Evolutionary conservation across 2,329 filamentous ascomycete genomes (phyloP), one percentile per base, ranked within the genome.

Genomic region (Diaporthe longicolla): DNA sequence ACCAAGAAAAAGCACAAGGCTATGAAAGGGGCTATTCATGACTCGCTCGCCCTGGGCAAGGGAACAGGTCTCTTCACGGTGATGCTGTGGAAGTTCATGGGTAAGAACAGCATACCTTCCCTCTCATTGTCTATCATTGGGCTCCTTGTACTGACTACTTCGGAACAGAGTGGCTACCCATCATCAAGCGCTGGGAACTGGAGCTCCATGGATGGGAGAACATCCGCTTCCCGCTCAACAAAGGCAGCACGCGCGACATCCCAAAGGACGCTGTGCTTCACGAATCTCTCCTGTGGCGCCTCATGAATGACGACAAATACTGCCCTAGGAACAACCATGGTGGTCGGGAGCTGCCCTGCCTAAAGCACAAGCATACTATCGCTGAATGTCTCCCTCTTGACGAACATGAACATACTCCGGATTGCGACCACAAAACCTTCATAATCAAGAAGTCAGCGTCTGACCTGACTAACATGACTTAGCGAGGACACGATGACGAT

Each of bases 171-270:
- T 66, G 63, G 63, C 29, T 66, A 21, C 63, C 63, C 7, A 52
- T 66, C 32, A 66, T 66, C 32, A 66, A 50, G 29, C 63, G 63
- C 29, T 66, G 68, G 68, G 68, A 70, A 9, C 50, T 70, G 4
- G 68, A 70, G 19, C 17, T 43, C 1, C 58, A 50, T 3, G 70
- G 55, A 19, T 72, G 70, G 70, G 59, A 26, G 40, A 72, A 66
- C 19, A 26, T 52, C 17, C 70, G 55, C 11, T 72, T 72, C 19
- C 70, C 55, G 4, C 59, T 72, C 21, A 63, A 63, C 70, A 72
- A 50, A 3, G 70, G 55, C 58, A 59, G 24, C 2, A 72, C 55
- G 29, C 70, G 59, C n/a, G 70, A 72, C 24, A 72, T 72, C 19
- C 59, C 55, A 13, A 66, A 65, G 45, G 70, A 72, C 2, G 68